Evolutionary conservation across 257 asterid species (phyloP), one percentile per base, ranked within the genome.

Genomic region (Nicotiana sylvestris): DNA sequence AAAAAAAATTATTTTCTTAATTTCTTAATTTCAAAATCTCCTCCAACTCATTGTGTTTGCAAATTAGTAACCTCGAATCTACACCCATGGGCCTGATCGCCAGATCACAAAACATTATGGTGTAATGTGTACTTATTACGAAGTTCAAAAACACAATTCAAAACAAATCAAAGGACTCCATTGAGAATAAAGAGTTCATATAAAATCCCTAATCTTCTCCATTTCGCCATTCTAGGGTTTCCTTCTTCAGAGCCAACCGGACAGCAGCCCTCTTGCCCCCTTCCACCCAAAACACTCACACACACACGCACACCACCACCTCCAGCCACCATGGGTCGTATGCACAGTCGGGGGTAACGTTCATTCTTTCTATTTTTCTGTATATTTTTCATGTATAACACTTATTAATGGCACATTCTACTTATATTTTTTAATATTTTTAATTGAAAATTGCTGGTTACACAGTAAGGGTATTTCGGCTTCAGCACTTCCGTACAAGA

Each of bases 381-480:
- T 76, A 12, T 18, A 39, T 84, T 30, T 61, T 39, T 9, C 46
- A 15, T 27, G 8, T 39, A 29, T 4, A 12, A 62, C 33, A 25
- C 67, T 25, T 21, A 49, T 43, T 70, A 70, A 72, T 72, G 79
- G 3, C 27, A 27, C 9, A 39, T 12, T 68, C 29, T 76, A 27
- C 21, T 33, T 9, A 56, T 85, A 15, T 46, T 53, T 32, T 51
- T 68, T 43, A 43, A 29, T 43, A 39, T 43, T 25, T 43, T 12
- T 57, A 81, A 55, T 57, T 51, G 83, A 65, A 35, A 58, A 17
- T 82, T 27, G 37, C 58, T 79, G 64, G 51, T 78, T 35, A 53
- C 82, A 87, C 90, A 91, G 95, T 39, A 92, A 92, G 88, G 95
- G 95, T 83, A 92, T 92, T 72, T 92, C 95, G 39, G 95, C 95